Evolutionary conservation across 805 yeast genomes (phyloP), one percentile per base, ranked within the genome.

Genomic region (Zygosaccharomyces bisporus): DNA sequence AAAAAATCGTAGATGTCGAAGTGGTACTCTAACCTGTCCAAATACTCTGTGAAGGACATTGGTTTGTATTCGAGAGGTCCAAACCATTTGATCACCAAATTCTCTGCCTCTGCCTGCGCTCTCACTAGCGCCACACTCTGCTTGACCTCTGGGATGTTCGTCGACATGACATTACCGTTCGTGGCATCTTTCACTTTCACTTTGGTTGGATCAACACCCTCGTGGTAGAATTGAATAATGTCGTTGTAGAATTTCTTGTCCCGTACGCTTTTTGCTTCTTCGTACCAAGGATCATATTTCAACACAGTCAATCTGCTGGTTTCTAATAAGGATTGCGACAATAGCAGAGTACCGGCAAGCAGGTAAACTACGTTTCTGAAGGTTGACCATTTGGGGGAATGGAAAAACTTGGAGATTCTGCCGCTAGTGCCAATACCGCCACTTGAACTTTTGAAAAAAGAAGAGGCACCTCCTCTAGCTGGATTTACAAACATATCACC

Each of bases 221-320:
- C 66, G 45, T 64, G 63, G 47, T 63, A 65, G 34, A 51, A 65
- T 32, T 55, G 51, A 10, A 60, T 49, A 7, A 64, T 61, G 45
- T 65, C 67, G 45, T 64, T 64, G 45, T 60, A 65, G 33, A 65
- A 61, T 39, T 62, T 58, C 45, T 71, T 59, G 14, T 64, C 65
- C 30, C 87, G 73, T 25, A 79, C 82, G 13, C 58, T 55, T 36
- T 62, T 70, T 2, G 88, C 86, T 55, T 83, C 88, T 24, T 79
- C 86, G 19, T 64, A 71, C 90, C 90, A 83, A 7, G 90, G 90
- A 56, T 83, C 90, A 47, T 68, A 70, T 33, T 70, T 70, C 10
- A 71, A 41, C 39, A 70, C 21, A 6, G 52, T 54, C 31, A 81
- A 52, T 43, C 90, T 67, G 12, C 77, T 68, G 5, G 72, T 52